A percentile compares a stretch with the other conserved stretches of the same genome.
Evolutionary conservation across 2,329 filamentous ascomycete species (phyloP).

Genomic region (Venturia carpophila): DNA sequence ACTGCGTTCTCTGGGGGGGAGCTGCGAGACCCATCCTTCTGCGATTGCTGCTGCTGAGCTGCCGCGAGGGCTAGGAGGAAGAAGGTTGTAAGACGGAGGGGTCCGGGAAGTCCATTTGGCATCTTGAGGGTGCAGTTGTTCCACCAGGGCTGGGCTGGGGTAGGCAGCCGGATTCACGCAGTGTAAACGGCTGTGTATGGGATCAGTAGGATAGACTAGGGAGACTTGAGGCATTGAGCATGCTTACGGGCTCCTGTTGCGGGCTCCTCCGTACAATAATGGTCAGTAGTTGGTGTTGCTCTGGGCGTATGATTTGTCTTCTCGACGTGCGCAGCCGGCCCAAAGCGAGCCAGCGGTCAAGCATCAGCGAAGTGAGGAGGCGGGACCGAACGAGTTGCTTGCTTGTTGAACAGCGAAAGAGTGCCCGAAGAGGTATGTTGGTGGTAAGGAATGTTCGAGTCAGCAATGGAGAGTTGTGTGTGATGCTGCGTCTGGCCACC

Average conservation of each 20-base stretch:
- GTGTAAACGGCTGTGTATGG: background rate
- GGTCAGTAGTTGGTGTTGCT: background rate
- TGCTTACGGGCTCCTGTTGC: background rate
- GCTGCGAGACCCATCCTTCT: constrained; percentile 23
- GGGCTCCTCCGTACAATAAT: background rate
- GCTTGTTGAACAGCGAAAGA: background rate
- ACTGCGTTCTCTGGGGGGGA: constrained; percentile 26
- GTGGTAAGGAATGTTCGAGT: background rate
- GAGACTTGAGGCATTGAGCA: background rate
- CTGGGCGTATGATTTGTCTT: background rate
- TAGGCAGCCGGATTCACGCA: constrained; percentile 1
- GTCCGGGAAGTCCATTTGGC: constrained; percentile 15
- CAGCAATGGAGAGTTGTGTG: constrained; percentile 1
- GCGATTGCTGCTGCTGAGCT: constrained; percentile 36
- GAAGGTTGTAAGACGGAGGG: constrained; percentile 28
- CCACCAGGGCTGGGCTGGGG: background rate
- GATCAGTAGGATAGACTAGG: background rate
- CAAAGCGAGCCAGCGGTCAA: constrained; percentile 16
- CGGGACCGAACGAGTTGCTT: background rate
- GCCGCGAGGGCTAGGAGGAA: constrained; percentile 30
- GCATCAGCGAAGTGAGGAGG: constrained; percentile 9
- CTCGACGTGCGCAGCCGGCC: constrained; percentile 10
- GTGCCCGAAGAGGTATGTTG: background rate
- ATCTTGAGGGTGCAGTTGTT: constrained; percentile 7
- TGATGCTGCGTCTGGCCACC: background rate